Base-by-base conservation (phyloP, 495 filamentous ascomycete genomes). In the Podospora pseudopauciseta region DNA sequence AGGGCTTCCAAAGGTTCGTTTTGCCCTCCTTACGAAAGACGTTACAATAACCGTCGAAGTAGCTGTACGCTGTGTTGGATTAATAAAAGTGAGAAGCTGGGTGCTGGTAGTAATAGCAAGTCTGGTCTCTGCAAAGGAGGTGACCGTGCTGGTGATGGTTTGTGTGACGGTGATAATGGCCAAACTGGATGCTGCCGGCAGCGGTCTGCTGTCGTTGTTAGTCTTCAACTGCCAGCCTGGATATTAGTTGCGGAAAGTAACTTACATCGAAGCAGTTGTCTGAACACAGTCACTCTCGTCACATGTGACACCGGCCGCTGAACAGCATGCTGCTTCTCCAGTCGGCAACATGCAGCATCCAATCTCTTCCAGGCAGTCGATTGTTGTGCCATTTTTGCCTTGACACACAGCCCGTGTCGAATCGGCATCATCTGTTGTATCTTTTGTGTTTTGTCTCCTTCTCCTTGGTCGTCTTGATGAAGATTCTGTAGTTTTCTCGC, bases 11-110 rank as follows among this genome's bases (percentile, higher is more conserved):
- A 62, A 62, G 2, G 61, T 63, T 49, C 61, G 32, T 26, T 23
- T 63, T 20, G 61, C 61, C 19, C 32, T 63, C 20, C 32, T 39
- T 9, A 63, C 49, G 32, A 39, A 63, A 4, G 61, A 63, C 3
- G 32, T 63, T 30, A 63, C 28, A 16, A 34, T 63, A 44, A 63
- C n/a, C 4, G 61, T 63, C 30, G 61, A 63, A 18, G 61, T 63
- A 9, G 32, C 13, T 23, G 61, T 63, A 19, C 34, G 61, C 11
- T 32, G 28, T 16, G 30, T 20, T 18, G 61, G 61, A n/a, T 63
- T 20, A 13, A 63, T n/a, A 26, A 63, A 63, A 20, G 61, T 63
- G 61, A 63, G 61, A 1, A 63, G 4, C 32, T 39, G 16, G 5
- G 61, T 63, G 15, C 30, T 63, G 28, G 61, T 63, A 15, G 53